These are phyloP conservation scores for Colletotrichum shisoi DNA, from an alignment of 2,329 filamentous ascomycete genomes.

Conservation along the genomic window DNA sequence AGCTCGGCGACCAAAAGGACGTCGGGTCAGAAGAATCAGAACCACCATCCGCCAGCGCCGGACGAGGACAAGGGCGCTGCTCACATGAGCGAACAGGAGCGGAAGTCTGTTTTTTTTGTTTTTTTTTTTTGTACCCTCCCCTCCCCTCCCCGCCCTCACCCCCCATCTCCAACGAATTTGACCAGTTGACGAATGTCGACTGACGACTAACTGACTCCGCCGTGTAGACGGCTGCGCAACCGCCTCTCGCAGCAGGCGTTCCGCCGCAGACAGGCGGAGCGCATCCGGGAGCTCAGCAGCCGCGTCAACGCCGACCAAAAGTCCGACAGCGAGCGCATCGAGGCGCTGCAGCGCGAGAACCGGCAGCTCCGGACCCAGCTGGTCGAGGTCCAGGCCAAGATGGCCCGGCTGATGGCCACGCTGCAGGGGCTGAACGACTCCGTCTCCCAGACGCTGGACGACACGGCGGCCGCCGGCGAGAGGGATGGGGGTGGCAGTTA, in stretches of 20 bases:
- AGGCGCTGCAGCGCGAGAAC: conserved; percentile 44
- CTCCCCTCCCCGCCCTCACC: too few species aligned
- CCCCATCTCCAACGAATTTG: too few species aligned
- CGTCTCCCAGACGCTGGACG: conserved; percentile 43
- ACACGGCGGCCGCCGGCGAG: conserved; percentile 8
- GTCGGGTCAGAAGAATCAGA: neutral
- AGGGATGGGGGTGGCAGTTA: neutral
- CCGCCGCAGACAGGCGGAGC: conserved; percentile 46
- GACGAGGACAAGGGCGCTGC: too few species aligned
- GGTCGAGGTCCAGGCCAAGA: conserved; percentile 44
- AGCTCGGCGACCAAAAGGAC: neutral
- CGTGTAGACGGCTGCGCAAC: conserved; percentile 46
- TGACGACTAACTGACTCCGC: neutral
- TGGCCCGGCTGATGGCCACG: conserved; percentile 42
- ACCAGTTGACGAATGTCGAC: too few species aligned
- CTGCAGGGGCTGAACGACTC: conserved; percentile 43
- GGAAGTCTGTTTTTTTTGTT: conserved; percentile 20
- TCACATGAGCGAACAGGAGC: conserved; percentile 23
- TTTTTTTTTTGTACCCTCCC: too few species aligned
- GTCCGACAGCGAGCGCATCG: conserved; percentile 42
- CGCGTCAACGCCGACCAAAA: conserved; percentile 42
- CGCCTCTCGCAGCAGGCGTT: conserved; percentile 47
- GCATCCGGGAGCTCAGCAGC: conserved; percentile 43
- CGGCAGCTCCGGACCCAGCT: conserved; percentile 43
- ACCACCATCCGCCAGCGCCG: too few species aligned